These are phyloP conservation scores for Jackrogersella multiformis DNA, from an alignment of 495 filamentous ascomycete genomes.

Conservation along the genomic window DNA sequence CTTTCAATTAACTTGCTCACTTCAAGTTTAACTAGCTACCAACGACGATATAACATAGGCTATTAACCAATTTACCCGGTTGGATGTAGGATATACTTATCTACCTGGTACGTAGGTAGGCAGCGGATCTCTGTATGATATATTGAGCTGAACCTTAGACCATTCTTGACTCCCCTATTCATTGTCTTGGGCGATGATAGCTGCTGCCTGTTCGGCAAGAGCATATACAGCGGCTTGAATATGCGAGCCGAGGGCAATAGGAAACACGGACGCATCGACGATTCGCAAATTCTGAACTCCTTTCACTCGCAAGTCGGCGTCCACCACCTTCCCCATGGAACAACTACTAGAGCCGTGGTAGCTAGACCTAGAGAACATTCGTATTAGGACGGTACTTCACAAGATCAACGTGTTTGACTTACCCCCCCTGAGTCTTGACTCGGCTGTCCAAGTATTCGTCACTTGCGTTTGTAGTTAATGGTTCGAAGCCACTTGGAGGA, in stretches of 20 bases:
- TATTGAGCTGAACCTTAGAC: background rate
- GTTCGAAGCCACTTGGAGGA: slow-evolving; percentile 11
- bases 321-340: slow-evolving; percentile 45
- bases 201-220: slow-evolving; percentile 44
- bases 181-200: background rate
- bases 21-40: background rate
- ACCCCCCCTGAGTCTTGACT: slow-evolving; percentile 15
- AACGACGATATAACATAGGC: background rate
- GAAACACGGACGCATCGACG: slow-evolving; percentile 45
- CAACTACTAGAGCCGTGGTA: slow-evolving; percentile 13
- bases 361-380: background rate
- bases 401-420: slow-evolving; percentile 2
- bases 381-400: background rate
- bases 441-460: slow-evolving; percentile 36
- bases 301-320: slow-evolving; percentile 34
- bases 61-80: background rate
- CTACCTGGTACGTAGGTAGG: no score
- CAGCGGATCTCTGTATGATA: background rate
- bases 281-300: slow-evolving; percentile 41
- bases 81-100: no score
- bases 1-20: no score
- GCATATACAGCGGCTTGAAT: slow-evolving; percentile 41
- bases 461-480: slow-evolving; percentile 11
- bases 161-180: background rate
- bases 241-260: slow-evolving; percentile 34